These are phyloP conservation scores for Wickerhamia fluorescens DNA, from an alignment of 805 yeast species.

Conservation along the genomic window DNA sequence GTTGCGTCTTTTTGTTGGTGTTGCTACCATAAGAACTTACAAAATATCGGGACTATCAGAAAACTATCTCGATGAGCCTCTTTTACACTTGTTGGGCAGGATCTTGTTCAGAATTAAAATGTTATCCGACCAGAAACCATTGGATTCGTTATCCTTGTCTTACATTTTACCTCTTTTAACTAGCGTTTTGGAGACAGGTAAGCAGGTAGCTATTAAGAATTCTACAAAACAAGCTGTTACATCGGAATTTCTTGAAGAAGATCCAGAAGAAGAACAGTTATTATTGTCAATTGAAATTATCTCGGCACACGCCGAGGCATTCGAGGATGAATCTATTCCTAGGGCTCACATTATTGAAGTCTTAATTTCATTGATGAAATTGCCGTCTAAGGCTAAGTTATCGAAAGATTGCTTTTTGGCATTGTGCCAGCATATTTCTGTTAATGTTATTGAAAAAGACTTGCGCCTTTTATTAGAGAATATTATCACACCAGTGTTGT, in stretches of 20 bases:
- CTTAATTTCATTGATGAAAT: constrained; percentile 57
- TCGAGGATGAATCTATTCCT: constrained; percentile 63
- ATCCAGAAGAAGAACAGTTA: constrained; percentile 82
- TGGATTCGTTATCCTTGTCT: constrained; percentile 61
- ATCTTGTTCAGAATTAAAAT: constrained; percentile 72
- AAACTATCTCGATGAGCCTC: constrained; percentile 42
- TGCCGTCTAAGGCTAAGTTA: constrained; percentile 72
- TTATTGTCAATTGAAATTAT: constrained; percentile 71
- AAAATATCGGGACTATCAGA: constrained; percentile 40
- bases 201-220: constrained; percentile 44
- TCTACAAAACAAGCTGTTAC: constrained; percentile 45
- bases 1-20: constrained; percentile 52
- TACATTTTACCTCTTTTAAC: constrained; percentile 72
- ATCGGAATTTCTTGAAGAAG: constrained; percentile 72
- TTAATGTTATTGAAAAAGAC: constrained; percentile 52
- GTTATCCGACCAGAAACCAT: constrained; percentile 62
- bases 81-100: constrained; percentile 51
- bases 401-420: constrained; percentile 80
- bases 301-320: constrained; percentile 58
- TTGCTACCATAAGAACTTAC: constrained; percentile 58
- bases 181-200: constrained; percentile 62
- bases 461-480: constrained; percentile 49
- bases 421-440: constrained; percentile 68
- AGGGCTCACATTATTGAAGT: constrained; percentile 57
- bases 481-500: constrained; percentile 52